Percentiles rank a stretch among this genome's conserved stretches.
These are phyloP conservation scores for Arthonia radiata DNA, from an alignment of 495 filamentous ascomycete species.

Conservation along the genomic window DNA sequence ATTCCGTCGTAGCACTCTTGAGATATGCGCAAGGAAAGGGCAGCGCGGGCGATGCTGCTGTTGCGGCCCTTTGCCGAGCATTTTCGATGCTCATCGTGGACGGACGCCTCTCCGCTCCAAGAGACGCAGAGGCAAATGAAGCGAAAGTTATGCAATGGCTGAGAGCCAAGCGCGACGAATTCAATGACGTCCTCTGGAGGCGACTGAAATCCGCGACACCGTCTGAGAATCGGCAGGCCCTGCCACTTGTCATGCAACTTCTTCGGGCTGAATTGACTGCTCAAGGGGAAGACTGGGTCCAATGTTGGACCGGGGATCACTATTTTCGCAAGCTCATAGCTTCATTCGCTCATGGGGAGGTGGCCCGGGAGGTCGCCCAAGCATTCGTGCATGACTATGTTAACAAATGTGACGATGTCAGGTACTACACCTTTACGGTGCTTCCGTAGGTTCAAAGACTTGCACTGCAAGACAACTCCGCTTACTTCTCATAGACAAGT, in stretches of 20 bases:
- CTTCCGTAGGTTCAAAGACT: slow-evolving; percentile 46
- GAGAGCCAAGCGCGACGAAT: slow-evolving; percentile 44
- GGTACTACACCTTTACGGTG: slow-evolving; percentile 51
- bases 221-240: slow-evolving; percentile 24
- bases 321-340: slow-evolving; percentile 39
- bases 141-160: slow-evolving; percentile 55
- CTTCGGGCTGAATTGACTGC: slow-evolving; percentile 50
- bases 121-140: slow-evolving; percentile 43
- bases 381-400: slow-evolving; percentile 58
- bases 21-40: too few relatives aligned
- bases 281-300: slow-evolving; percentile 30
- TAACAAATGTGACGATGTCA: slow-evolving; percentile 57
- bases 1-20: too few relatives aligned
- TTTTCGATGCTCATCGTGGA: slow-evolving; percentile 59
- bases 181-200: slow-evolving; percentile 14
- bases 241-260: slow-evolving; percentile 62
- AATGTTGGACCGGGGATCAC: slow-evolving; percentile 36
- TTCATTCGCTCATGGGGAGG: slow-evolving; percentile 29
- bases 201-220: slow-evolving; percentile 7
- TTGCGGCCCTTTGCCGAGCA: slow-evolving; percentile 67
- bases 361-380: slow-evolving; percentile 29
- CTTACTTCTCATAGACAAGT: neutral
- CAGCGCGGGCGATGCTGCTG: too few relatives aligned
- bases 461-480: slow-evolving; percentile 10
- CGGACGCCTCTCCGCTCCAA: slow-evolving; percentile 41